Conservation (phyloP, 148 eudicot species). For the Rhododendron williamsianum region DNA sequence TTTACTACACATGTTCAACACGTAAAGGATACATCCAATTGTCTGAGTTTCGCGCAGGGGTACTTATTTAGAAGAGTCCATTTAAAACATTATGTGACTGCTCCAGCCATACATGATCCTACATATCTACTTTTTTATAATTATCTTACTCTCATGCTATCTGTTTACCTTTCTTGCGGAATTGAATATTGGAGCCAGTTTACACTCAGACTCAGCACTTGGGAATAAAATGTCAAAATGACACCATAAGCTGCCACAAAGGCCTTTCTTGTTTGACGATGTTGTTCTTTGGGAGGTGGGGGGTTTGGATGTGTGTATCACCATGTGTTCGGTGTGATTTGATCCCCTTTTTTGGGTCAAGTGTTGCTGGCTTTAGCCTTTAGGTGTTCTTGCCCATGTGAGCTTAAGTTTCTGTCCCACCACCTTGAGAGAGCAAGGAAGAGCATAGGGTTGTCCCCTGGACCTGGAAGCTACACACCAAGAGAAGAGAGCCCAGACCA, state of each 20-base stretch:
- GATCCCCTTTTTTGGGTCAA: neutral
- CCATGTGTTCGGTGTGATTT: neutral
- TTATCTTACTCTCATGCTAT: neutral
- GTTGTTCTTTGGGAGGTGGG: neutral
- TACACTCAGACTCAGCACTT: neutral
- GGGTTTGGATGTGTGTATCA: neutral
- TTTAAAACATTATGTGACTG: neutral
- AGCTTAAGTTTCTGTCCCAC: neutral
- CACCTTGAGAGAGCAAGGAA: neutral
- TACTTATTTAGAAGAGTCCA: neutral
- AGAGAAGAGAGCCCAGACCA: neutral
- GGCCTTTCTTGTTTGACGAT: neutral
- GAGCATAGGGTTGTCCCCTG: neutral
- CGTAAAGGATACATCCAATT: neutral
- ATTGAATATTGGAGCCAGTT: neutral
- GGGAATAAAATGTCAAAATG: neutral
- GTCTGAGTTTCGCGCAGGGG: neutral
- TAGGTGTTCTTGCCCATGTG: neutral
- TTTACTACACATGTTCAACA: neutral
- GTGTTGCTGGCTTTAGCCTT: neutral
- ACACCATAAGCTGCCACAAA: neutral
- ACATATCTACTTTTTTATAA: neutral
- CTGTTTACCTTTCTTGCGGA: neutral
- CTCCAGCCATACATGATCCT: neutral
- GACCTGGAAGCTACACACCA: constrained; percentile 1